Evolutionary conservation across 2,329 filamentous ascomycete genomes (phyloP).

Genomic region (Pseudodiploospora longispora): DNA sequence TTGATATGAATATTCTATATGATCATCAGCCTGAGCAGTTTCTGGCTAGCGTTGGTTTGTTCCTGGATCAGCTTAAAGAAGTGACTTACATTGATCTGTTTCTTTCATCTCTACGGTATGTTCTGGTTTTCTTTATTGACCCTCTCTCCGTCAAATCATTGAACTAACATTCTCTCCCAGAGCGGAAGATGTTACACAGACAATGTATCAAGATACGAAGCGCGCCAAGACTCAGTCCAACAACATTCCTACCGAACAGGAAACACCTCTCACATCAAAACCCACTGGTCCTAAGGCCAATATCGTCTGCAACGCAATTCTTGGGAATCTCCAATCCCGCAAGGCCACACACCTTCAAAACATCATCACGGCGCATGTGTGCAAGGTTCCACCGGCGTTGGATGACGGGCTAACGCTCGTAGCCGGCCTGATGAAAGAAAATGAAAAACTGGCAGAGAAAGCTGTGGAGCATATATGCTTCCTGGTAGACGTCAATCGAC

Average conservation of each 20-base stretch:
- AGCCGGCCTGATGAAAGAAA: constrained; percentile 61
- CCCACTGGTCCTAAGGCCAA: constrained; percentile 61
- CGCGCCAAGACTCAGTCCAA: constrained; percentile 21
- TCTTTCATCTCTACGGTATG: constrained; percentile 71
- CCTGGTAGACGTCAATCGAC: constrained; percentile 81
- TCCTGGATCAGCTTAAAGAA: constrained; percentile 78
- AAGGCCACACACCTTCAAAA: constrained; percentile 70
- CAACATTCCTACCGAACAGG: constrained; percentile 5
- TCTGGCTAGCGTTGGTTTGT: constrained; percentile 62
- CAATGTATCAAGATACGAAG: constrained; percentile 86
- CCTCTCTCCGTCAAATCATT: constrained; percentile 15
- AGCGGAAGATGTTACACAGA: constrained; percentile 87
- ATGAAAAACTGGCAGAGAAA: constrained; percentile 68
- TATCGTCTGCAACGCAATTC: constrained; percentile 75
- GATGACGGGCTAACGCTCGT: constrained; percentile 78
- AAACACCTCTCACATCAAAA: constrained; percentile 10
- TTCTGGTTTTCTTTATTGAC: not conserved
- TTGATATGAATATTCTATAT: constrained; percentile 96
- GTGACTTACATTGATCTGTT: constrained; percentile 83
- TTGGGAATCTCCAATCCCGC: constrained; percentile 55
- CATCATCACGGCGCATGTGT: constrained; percentile 88
- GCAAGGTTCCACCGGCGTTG: constrained; percentile 83
- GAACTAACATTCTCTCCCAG: constrained; percentile 28
- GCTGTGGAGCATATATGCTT: constrained; percentile 97
- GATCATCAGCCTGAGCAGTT: constrained; percentile 89